These are phyloP conservation scores for Darksidea phi DNA, from an alignment of 495 filamentous ascomycete species.

Conservation along the genomic window DNA sequence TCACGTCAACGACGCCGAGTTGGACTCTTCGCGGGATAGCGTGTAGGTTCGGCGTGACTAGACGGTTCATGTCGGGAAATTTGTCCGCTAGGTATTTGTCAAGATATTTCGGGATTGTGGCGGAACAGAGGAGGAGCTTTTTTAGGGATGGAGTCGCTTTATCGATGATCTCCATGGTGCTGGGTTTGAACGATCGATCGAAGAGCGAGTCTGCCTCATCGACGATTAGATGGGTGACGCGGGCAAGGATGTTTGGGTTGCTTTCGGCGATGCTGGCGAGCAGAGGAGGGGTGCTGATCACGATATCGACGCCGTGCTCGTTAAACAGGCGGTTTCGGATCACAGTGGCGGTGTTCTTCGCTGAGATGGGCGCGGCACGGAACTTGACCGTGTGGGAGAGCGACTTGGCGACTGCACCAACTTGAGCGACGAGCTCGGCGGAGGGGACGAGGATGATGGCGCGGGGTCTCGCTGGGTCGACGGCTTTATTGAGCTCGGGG, in stretches of 20 bases:
- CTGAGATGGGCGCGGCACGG: slow-evolving; percentile 75
- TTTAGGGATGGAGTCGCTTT: slow-evolving; percentile 71
- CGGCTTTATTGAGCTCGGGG: slow-evolving; percentile 59
- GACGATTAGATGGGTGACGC: slow-evolving; percentile 80
- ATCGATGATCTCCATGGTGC: slow-evolving; percentile 77
- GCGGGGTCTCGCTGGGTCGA: slow-evolving; percentile 73
- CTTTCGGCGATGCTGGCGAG: slow-evolving; percentile 78
- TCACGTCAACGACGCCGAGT: slow-evolving; percentile 86
- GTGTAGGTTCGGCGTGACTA: slow-evolving; percentile 92
- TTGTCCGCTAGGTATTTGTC: slow-evolving; percentile 76
- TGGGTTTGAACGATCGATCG: slow-evolving; percentile 83
- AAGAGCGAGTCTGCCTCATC: slow-evolving; percentile 96
- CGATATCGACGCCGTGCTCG: slow-evolving; percentile 75
- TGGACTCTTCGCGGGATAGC: slow-evolving; percentile 93
- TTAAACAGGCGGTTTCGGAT: slow-evolving; percentile 84
- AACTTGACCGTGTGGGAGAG: slow-evolving; percentile 82
- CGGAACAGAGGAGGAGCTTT: slow-evolving; percentile 93
- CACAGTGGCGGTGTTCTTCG: slow-evolving; percentile 68
- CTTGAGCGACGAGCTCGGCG: slow-evolving; percentile 87
- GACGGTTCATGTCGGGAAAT: slow-evolving; percentile 77
- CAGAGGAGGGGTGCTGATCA: slow-evolving; percentile 86
- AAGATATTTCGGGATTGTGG: slow-evolving; percentile 86
- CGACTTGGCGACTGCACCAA: slow-evolving; percentile 72
- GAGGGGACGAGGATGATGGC: slow-evolving; percentile 91
- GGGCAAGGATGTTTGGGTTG: slow-evolving; percentile 84